Evolutionary conservation across 1,284 basidiomycete species (phyloP).

Genomic region (Tilletia walkeri): DNA sequence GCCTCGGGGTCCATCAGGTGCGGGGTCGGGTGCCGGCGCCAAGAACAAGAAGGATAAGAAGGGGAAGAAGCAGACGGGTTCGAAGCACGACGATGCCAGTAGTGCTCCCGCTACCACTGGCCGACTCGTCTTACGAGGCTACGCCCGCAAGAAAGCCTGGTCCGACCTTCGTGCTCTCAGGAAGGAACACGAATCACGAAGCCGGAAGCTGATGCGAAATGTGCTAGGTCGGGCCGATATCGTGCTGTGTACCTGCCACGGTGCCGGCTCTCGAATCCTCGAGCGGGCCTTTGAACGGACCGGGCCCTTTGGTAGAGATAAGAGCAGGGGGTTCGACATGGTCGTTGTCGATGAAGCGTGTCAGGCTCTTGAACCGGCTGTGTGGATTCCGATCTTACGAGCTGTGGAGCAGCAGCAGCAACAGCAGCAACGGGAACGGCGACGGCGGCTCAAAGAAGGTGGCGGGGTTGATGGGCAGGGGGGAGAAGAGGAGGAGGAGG

Average conservation of each 20-base stretch:
- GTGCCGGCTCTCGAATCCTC: constrained; percentile 47
- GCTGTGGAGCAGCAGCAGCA: constrained; percentile 46
- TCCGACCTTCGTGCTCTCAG: constrained; percentile 82
- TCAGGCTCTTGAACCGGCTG: constrained; percentile 91
- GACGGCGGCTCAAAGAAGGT: constrained; percentile 8
- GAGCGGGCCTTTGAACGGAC: constrained; percentile 55
- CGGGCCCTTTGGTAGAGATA: constrained; percentile 58
- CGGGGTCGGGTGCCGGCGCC: neutral
- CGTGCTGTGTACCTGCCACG: constrained; percentile 88
- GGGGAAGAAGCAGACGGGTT: neutral
- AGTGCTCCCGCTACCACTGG: neutral
- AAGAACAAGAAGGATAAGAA: neutral
- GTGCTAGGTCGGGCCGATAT: constrained; percentile 78
- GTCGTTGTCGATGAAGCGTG: constrained; percentile 90
- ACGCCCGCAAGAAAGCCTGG: constrained; percentile 83
- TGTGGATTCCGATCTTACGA: constrained; percentile 93
- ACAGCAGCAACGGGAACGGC: constrained; percentile 17
- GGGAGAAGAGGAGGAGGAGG: neutral
- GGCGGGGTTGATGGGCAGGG: neutral
- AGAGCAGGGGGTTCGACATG: constrained; percentile 68
- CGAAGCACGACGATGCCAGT: neutral
- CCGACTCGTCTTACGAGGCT: constrained; percentile 61
- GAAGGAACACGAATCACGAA: constrained; percentile 88
- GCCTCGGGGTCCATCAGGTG: neutral
- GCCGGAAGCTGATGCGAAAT: constrained; percentile 74